Percentiles rank a stretch among this genome's conserved stretches.
phyloP scores from a whole-genome alignment of 768 basidiomycete genomes.

The Tulasnella calospora region DNA sequence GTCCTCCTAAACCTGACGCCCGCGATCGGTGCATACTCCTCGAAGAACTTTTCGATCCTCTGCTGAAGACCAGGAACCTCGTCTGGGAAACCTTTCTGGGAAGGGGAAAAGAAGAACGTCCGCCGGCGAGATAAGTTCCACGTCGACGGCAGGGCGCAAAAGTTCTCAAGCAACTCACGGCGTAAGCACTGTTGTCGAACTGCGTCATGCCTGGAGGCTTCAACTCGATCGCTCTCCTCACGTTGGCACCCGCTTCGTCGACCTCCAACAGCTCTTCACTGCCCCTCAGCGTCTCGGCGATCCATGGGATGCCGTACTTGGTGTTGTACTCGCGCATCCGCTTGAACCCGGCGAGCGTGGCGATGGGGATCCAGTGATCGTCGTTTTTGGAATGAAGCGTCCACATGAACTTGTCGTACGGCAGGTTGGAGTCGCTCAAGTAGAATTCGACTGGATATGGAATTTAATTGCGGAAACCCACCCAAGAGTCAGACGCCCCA shows the following conservation, averaged over 20 bases:
- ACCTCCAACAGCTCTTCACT: slow-evolving; percentile 58
- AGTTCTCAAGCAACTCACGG: slow-evolving; percentile 49
- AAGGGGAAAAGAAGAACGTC: background rate
- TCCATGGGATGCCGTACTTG: slow-evolving; percentile 57
- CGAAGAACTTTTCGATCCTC: slow-evolving; percentile 74
- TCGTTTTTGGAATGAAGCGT: slow-evolving; percentile 66
- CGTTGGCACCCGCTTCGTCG: slow-evolving; percentile 63
- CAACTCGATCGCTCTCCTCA: slow-evolving; percentile 69
- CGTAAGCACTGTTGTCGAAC: slow-evolving; percentile 82
- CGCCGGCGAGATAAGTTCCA: background rate
- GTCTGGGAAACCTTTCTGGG: slow-evolving; percentile 81
- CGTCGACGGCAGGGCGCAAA: background rate
- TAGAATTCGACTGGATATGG: slow-evolving; percentile 77
- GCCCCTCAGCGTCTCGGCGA: slow-evolving; percentile 57
- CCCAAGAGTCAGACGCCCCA: background rate
- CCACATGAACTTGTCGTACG: slow-evolving; percentile 96
- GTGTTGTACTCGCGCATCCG: slow-evolving; percentile 73
- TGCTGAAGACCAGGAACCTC: slow-evolving; percentile 59
- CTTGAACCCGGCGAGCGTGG: slow-evolving; percentile 87
- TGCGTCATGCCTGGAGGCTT: slow-evolving; percentile 65
- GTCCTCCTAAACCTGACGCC: slow-evolving; percentile 88
- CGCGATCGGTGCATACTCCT: slow-evolving; percentile 67
- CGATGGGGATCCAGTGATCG: slow-evolving; percentile 86
- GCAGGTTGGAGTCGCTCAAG: slow-evolving; percentile 94
- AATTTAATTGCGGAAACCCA: background rate